Evolutionary conservation across 2,329 filamentous ascomycete species (phyloP).

Genomic region (Xylaria sp.): DNA sequence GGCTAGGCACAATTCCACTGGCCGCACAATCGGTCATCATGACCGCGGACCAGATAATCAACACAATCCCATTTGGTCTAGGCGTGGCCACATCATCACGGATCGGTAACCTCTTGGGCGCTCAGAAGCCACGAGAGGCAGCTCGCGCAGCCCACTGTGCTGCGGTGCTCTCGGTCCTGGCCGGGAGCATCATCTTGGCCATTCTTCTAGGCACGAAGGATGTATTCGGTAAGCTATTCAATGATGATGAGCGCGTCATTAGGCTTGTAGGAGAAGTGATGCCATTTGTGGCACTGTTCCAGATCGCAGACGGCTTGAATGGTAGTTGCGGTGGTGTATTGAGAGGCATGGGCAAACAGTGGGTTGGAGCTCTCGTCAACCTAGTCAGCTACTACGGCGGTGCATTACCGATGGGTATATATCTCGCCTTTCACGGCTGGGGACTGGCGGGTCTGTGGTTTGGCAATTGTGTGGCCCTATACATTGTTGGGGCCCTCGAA

Average conservation of each 20-base stretch:
- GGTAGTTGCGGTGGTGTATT: constrained; percentile 84
- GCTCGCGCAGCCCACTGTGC: constrained; percentile 78
- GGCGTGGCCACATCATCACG: constrained; percentile 83
- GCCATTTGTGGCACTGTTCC: constrained; percentile 88
- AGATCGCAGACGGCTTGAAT: constrained; percentile 89
- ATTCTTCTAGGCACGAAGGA: constrained; percentile 76
- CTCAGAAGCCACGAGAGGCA: constrained; percentile 71
- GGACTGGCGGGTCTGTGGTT: constrained; percentile 83
- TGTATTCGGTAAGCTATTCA: constrained; percentile 82
- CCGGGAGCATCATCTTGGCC: constrained; percentile 73
- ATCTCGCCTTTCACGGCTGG: constrained; percentile 87
- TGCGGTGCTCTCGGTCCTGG: constrained; percentile 75
- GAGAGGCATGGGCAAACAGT: constrained; percentile 86
- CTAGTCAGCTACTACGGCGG: constrained; percentile 85
- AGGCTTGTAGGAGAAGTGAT: constrained; percentile 79
- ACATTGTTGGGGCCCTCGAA: constrained; percentile 79
- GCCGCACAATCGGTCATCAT: constrained; percentile 90
- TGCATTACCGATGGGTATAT: constrained; percentile 83
- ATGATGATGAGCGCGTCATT: constrained; percentile 78
- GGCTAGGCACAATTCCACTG: constrained; percentile 80
- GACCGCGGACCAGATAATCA: constrained; percentile 87
- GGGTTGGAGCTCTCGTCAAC: constrained; percentile 85
- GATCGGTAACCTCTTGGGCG: constrained; percentile 82
- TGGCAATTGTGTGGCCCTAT: constrained; percentile 83
- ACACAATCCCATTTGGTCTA: constrained; percentile 86